Conservation (phyloP, 1,284 basidiomycete species). For the Cryptococcus jaspeensis region DNA sequence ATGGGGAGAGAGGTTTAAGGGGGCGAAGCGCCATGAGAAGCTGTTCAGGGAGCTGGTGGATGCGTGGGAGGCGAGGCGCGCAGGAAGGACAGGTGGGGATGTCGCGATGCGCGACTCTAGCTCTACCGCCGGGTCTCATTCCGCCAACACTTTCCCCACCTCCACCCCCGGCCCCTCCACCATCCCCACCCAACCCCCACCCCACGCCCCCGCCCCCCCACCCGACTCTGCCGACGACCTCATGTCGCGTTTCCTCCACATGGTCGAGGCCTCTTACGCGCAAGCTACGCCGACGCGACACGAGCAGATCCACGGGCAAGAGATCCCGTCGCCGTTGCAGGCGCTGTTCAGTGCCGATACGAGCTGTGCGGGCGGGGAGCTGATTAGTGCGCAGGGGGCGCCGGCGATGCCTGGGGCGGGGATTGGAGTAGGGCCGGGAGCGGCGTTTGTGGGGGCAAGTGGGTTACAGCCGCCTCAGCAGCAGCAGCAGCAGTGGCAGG, state of each 20-base stretch:
- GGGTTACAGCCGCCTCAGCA: neutral
- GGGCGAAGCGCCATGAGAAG: conserved; percentile 18
- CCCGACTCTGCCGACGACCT: neutral
- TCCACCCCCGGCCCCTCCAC: neutral
- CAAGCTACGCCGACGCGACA: neutral
- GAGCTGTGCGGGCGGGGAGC: neutral
- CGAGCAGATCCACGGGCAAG: neutral
- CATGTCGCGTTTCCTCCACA: conserved; percentile 2
- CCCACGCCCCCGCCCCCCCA: neutral
- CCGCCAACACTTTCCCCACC: neutral
- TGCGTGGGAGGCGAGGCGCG: conserved; percentile 12
- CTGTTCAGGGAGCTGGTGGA: conserved; percentile 20
- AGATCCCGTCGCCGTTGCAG: neutral
- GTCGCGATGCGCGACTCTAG: neutral
- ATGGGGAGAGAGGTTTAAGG: conserved; percentile 14
- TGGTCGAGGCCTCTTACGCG: neutral
- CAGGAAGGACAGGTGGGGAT: neutral
- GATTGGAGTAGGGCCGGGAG: no score
- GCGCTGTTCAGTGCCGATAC: neutral
- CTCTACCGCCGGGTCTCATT: neutral
- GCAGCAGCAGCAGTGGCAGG: neutral
- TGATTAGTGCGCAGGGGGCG: no score
- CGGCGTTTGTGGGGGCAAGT: no score
- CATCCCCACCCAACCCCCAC: neutral
- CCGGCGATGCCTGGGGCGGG: no score